phyloP scores from a whole-genome alignment of 208 protist species.

The Acanthamoeba rhysodes region DNA sequence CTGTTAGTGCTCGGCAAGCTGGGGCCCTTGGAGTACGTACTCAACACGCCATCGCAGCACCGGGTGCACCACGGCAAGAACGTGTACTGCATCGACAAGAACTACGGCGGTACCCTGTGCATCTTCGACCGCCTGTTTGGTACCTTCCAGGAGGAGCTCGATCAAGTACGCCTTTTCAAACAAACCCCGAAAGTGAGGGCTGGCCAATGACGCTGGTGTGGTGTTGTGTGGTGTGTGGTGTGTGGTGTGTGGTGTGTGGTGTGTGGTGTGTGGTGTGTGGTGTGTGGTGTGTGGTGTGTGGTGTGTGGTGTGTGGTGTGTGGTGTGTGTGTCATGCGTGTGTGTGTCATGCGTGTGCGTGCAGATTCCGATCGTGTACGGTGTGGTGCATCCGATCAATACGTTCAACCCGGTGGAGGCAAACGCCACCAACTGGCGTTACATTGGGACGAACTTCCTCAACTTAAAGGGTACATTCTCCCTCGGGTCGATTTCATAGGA shows the following conservation, averaged over 20 bases:
- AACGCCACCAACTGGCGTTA: constrained; percentile 77
- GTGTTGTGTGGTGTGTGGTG: no score
- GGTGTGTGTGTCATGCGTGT: not conserved
- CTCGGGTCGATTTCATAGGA: no score
- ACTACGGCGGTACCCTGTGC: constrained; percentile 86
- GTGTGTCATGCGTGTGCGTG: not conserved
- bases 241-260: no score
- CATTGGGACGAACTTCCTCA: constrained; percentile 17
- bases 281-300: no score
- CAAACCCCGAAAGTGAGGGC: not conserved
- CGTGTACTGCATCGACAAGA: constrained; percentile 85
- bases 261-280: no score
- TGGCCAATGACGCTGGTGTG: no score
- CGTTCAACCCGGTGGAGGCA: constrained; percentile 76
- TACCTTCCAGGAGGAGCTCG: constrained; percentile 82
- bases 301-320: no score
- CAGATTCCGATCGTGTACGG: constrained; percentile 80
- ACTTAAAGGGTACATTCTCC: not conserved
- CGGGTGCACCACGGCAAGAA: constrained; percentile 87
- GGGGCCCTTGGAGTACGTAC: constrained; percentile 82
- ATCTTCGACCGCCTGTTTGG: constrained; percentile 87
- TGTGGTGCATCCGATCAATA: constrained; percentile 77
- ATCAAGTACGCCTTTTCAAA: not conserved
- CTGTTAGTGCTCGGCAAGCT: constrained; percentile 75
- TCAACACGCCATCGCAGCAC: constrained; percentile 87